These are phyloP conservation scores for Ascochyta viciae-villosae DNA, from an alignment of 2,329 filamentous ascomycete species.

Conservation along the genomic window DNA sequence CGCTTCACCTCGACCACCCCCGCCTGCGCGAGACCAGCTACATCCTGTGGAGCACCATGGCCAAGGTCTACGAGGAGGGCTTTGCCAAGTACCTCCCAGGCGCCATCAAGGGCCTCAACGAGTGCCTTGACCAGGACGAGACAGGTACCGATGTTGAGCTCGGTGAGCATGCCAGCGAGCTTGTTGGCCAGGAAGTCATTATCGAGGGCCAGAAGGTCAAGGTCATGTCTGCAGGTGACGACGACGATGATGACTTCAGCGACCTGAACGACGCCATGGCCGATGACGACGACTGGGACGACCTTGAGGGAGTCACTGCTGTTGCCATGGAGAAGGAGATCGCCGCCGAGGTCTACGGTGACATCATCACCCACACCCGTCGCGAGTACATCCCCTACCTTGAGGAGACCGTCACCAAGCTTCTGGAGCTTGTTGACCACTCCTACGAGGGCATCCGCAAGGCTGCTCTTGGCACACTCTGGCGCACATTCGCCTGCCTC, in stretches of 20 bases:
- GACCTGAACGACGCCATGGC: constrained; percentile 65
- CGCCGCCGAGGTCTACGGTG: constrained; percentile 91
- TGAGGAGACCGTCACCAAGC: constrained; percentile 83
- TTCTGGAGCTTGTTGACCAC: constrained; percentile 84
- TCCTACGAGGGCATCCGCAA: constrained; percentile 93
- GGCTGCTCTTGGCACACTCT: constrained; percentile 87
- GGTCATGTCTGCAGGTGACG: constrained; percentile 68
- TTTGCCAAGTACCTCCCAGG: constrained; percentile 80
- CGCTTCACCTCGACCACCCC: constrained; percentile 84
- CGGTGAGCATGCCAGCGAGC: constrained; percentile 74
- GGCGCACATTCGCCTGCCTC: constrained; percentile 90
- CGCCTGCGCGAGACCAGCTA: constrained; percentile 95
- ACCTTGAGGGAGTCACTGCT: constrained; percentile 83
- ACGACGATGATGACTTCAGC: constrained; percentile 66
- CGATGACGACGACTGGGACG: constrained; percentile 84
- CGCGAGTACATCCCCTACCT: constrained; percentile 82
- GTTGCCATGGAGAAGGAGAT: constrained; percentile 97
- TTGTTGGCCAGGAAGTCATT: constrained; percentile 77
- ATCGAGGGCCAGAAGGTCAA: constrained; percentile 86
- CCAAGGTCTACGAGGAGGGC: constrained; percentile 88
- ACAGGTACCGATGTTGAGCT: constrained; percentile 79
- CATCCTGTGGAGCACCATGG: constrained; percentile 93
- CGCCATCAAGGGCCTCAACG: constrained; percentile 80
- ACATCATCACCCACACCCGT: constrained; percentile 87
- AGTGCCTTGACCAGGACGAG: constrained; percentile 89